Evolutionary conservation across 2,329 filamentous ascomycete species (phyloP).

Genomic region (Raffaelea ambrosiae): DNA sequence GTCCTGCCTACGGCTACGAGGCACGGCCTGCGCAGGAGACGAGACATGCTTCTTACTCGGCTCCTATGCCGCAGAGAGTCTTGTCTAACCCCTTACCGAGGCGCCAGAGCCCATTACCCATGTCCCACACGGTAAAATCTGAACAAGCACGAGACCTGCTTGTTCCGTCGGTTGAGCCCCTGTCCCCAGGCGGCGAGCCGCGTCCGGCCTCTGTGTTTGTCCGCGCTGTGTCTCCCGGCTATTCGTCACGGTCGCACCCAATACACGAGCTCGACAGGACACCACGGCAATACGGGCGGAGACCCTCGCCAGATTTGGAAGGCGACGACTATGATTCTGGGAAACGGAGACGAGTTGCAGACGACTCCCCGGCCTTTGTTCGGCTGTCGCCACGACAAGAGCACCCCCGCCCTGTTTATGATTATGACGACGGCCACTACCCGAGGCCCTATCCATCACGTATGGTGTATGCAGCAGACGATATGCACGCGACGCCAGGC

Average conservation of each 20-base stretch:
- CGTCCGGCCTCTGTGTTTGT: constrained; percentile 11
- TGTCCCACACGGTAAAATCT: constrained; percentile 4
- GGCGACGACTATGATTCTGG: neutral
- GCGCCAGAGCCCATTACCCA: no score
- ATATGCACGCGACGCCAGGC: no score
- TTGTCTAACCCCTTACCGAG: neutral
- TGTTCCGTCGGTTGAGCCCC: constrained; percentile 37
- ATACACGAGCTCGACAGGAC: neutral
- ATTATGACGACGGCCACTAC: neutral
- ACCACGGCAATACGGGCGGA: neutral
- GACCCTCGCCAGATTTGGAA: constrained; percentile 3
- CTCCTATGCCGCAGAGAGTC: neutral
- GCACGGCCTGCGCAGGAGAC: neutral
- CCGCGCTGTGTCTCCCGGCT: constrained; percentile 8
- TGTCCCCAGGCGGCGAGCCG: constrained; percentile 24
- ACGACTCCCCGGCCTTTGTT: neutral
- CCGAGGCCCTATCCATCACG: neutral
- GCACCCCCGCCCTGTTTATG: neutral
- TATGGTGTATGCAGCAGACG: neutral
- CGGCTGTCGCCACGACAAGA: constrained; percentile 1
- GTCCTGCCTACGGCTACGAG: neutral
- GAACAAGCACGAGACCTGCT: constrained; percentile 30
- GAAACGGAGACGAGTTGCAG: constrained; percentile 1
- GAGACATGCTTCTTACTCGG: neutral
- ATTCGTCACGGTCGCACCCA: neutral